A percentile compares a stretch with the other conserved stretches of the same genome.
Conservation (phyloP, 768 basidiomycete genomes). For the Trametes punicea region DNA sequence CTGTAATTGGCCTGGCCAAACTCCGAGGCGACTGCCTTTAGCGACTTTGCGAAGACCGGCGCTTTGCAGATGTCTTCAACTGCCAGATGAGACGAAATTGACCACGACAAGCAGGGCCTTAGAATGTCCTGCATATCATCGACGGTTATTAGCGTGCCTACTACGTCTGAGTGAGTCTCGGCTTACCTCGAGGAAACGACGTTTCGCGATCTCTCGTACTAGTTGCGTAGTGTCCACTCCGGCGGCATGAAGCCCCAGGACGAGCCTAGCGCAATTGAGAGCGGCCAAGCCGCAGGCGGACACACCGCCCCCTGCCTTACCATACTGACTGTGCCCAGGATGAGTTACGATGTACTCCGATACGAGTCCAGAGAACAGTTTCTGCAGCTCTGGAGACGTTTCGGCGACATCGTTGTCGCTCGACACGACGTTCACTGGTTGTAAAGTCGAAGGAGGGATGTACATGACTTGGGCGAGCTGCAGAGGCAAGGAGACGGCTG, state of each 20-base stretch:
- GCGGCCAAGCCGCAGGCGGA: slow-evolving; percentile 68
- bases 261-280: slow-evolving; percentile 57
- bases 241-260: slow-evolving; percentile 38
- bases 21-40: slow-evolving; percentile 34
- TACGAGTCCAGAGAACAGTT: slow-evolving; percentile 1
- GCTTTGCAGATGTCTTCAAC: slow-evolving; percentile 49
- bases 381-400: background rate
- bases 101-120: slow-evolving; percentile 56
- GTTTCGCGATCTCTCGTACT: slow-evolving; percentile 33
- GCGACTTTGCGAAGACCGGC: slow-evolving; percentile 45
- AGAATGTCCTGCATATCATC: slow-evolving; percentile 46
- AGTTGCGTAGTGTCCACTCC: slow-evolving; percentile 31
- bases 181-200: slow-evolving; percentile 37
- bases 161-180: background rate
- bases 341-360: slow-evolving; percentile 39
- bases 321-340: slow-evolving; percentile 55
- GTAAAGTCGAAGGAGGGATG: background rate
- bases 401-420: background rate
- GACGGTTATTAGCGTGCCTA: background rate
- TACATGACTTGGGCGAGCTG: background rate
- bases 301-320: slow-evolving; percentile 33
- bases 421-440: background rate
- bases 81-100: slow-evolving; percentile 49
- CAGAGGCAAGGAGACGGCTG: no score
- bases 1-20: slow-evolving; percentile 38